Evolutionary conservation across 257 asterid genomes (phyloP), one percentile per base, ranked within the genome.

Genomic region (Lithospermum erythrorhizon): DNA sequence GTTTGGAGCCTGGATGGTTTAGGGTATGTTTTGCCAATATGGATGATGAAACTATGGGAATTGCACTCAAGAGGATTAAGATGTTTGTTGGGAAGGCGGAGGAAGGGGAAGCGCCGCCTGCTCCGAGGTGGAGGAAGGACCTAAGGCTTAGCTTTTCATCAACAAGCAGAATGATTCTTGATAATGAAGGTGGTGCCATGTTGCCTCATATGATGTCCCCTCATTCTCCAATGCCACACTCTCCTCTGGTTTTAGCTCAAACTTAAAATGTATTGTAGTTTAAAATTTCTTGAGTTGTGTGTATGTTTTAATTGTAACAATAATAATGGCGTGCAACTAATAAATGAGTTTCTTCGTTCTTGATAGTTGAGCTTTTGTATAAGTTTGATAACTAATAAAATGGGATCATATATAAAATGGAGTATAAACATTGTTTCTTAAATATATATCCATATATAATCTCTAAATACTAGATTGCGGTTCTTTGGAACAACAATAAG

Each of bases 211-310:
- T 49, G 51, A 51, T 53, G 67, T 53, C 67, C 11, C 67, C 67
- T 32, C 60, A 30, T 27, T 53, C 67, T 23, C 67, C 67, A 21
- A 63, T 63, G 53, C 67, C 60, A 14, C 67, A 53, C 9, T 63
- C 67, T 13, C 67, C 67, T 0, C 21, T 63, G 10, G 52, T 63
- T 37, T 14, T 18, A 17, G 60, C 67, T 6, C 53, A 22, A 49
- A 63, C 67, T 63, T 63, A 47, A 19, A 35, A 35, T 35, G 11
- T 35, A n/a, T n/a, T n/a, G n/a, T n/a, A n/a, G n/a, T n/a, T n/a
- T n/a, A n/a, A n/a, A n/a, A n/a, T n/a, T n/a, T n/a, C n/a, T 35
- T 4, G 5, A 6, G 10, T 35, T 35, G 45, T 35, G 45, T 35
- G 45, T 35, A 35, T 35, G 45, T 35, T 35, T 25, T 25, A 5